phyloP scores from a whole-genome alignment of 176 grass and related monocot genomes.

The Phoenix dactylifera region DNA sequence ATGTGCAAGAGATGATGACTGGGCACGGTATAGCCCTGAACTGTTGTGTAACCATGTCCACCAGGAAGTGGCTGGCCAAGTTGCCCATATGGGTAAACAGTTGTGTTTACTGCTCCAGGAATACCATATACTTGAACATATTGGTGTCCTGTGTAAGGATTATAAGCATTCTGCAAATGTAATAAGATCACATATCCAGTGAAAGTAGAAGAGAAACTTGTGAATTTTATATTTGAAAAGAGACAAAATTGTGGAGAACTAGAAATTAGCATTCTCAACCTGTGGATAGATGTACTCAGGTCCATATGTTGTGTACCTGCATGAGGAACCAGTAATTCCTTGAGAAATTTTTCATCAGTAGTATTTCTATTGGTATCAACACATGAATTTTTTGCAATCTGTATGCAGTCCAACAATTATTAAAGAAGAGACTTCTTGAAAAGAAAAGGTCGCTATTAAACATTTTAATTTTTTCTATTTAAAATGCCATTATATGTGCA shows the following conservation, averaged over 20 bases:
- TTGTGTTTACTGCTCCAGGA: constrained; percentile 40
- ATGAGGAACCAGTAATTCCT: constrained; percentile 14
- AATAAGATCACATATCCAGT: constrained; percentile 39
- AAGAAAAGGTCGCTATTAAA: too few species aligned
- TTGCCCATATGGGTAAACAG: constrained; percentile 64
- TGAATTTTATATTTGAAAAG: background rate
- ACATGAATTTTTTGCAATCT: too few species aligned
- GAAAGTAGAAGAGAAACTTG: background rate
- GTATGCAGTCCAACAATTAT: too few species aligned
- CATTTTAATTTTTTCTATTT: too few species aligned
- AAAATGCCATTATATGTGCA: too few species aligned
- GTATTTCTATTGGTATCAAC: too few species aligned
- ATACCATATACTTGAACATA: constrained; percentile 48
- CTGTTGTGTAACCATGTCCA: constrained; percentile 43
- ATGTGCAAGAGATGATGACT: constrained; percentile 35
- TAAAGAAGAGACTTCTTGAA: too few species aligned
- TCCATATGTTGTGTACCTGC: constrained; percentile 67
- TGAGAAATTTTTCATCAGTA: too few species aligned
- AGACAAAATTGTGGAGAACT: background rate
- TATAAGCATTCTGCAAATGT: constrained; percentile 69
- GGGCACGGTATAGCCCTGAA: constrained; percentile 31
- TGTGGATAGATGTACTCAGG: constrained; percentile 55
- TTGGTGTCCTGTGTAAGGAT: constrained; percentile 56
- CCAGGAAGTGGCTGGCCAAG: constrained; percentile 37
- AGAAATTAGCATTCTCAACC: constrained; percentile 39